Evolutionary conservation across 2,329 filamentous ascomycete species (phyloP).

Genomic region (Scortechinia acanthostroma): DNA sequence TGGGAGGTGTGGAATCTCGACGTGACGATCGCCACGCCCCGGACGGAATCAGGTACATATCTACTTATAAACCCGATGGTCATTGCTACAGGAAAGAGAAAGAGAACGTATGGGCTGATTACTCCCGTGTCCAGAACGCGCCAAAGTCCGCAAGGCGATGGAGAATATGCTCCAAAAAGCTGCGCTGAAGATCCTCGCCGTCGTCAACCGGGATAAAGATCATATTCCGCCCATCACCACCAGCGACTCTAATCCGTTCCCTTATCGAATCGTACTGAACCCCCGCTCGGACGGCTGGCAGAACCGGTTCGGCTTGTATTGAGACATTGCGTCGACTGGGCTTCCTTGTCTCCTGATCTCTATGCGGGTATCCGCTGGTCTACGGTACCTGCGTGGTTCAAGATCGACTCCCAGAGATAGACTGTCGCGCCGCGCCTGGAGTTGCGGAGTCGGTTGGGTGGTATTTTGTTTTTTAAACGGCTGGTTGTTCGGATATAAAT

Average conservation of each 20-base stretch:
- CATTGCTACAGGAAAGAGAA: too few relatives aligned
- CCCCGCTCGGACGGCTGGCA: slow-evolving; percentile 48
- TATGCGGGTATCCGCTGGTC: too few relatives aligned
- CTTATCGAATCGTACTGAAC: slow-evolving; percentile 56
- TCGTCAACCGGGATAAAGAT: slow-evolving; percentile 54
- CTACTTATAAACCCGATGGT: background rate
- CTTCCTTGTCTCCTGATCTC: too few relatives aligned
- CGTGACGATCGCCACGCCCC: slow-evolving; percentile 50
- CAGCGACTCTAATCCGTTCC: slow-evolving; percentile 59
- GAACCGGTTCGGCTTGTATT: slow-evolving; percentile 44
- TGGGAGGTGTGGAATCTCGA: slow-evolving; percentile 62
- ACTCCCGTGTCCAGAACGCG: slow-evolving; percentile 34
- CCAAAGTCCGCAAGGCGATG: slow-evolving; percentile 54
- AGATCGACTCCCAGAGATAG: too few relatives aligned
- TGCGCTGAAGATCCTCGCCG: slow-evolving; percentile 50
- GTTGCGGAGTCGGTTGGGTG: too few relatives aligned
- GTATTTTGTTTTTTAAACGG: too few relatives aligned
- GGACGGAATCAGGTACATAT: slow-evolving; percentile 44
- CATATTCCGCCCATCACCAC: slow-evolving; percentile 64
- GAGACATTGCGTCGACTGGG: slow-evolving; percentile 10
- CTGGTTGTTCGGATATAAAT: too few relatives aligned
- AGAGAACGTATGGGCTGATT: too few relatives aligned
- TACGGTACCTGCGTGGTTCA: too few relatives aligned
- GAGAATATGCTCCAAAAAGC: slow-evolving; percentile 53
- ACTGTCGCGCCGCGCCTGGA: too few relatives aligned